Conservation (phyloP, 129 eudicot genomes). For the Erigeron canadensis region DNA sequence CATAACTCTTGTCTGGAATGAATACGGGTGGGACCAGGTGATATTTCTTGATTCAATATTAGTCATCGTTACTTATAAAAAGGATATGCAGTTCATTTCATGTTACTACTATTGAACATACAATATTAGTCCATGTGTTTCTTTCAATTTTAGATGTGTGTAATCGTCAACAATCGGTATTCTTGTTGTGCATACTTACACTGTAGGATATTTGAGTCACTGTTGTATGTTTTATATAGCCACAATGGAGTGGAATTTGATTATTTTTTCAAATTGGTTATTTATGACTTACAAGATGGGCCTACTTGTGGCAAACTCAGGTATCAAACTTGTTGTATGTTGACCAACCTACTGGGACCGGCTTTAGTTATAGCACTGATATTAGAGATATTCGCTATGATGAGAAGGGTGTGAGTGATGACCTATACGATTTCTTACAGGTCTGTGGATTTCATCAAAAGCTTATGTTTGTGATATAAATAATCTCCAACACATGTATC, state of each 20-base stretch:
- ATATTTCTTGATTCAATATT: slow-evolving; percentile 13
- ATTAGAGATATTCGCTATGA: slow-evolving; percentile 60
- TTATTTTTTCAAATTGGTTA: neutral
- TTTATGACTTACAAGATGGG: slow-evolving; percentile 8
- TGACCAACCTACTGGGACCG: slow-evolving; percentile 92
- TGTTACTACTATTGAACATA: no score
- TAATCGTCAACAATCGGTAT: no score
- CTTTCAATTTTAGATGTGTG: no score
- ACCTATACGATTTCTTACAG: slow-evolving; percentile 89
- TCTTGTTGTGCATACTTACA: no score
- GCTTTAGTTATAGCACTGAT: slow-evolving; percentile 77
- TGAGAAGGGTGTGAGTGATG: slow-evolving; percentile 81
- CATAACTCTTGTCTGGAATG: slow-evolving; percentile 61
- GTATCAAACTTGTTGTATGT: slow-evolving; percentile 68
- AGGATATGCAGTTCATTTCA: neutral
- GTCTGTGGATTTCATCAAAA: slow-evolving; percentile 34
- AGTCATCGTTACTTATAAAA: neutral
- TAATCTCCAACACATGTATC: no score
- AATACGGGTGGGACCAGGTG: slow-evolving; percentile 79
- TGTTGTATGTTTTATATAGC: neutral
- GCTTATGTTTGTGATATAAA: neutral
- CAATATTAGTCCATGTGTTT: no score
- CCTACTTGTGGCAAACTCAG: slow-evolving; percentile 31
- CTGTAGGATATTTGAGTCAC: neutral
- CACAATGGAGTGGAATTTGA: neutral